phyloP scores from a whole-genome alignment of 2,329 filamentous ascomycete genomes.

The Botryotinia calthae region DNA sequence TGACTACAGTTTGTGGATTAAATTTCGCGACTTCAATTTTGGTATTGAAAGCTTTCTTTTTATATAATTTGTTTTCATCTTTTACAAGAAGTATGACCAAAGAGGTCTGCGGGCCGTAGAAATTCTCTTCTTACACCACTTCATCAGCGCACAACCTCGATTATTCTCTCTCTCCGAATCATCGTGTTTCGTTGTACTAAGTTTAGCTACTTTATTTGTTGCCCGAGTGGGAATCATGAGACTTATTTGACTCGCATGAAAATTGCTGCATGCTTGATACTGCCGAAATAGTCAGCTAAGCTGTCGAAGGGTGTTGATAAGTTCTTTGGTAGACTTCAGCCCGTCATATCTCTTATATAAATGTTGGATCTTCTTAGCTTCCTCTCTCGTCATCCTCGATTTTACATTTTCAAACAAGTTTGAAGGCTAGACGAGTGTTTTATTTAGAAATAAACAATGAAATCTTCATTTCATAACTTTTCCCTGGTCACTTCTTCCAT shows the following conservation, averaged over 20 bases:
- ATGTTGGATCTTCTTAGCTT: background rate
- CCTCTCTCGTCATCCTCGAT: background rate
- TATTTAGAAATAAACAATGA: accelerated
- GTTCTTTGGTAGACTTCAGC: background rate
- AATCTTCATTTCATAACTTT: background rate
- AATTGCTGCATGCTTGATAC: background rate
- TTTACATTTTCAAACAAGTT: background rate
- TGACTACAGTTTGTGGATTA: background rate
- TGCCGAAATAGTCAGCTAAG: background rate
- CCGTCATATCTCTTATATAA: background rate
- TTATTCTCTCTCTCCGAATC: background rate
- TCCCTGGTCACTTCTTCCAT: background rate
- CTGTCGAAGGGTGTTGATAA: background rate
- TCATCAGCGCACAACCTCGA: background rate
- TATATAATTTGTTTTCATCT: background rate
- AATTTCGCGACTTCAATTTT: background rate
- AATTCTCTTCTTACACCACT: constrained; percentile 5
- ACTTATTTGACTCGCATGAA: background rate
- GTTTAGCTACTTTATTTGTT: background rate
- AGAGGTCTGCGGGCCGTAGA: constrained; percentile 7
- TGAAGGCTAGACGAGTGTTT: background rate
- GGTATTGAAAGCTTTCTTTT: background rate
- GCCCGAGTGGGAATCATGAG: background rate
- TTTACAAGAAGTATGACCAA: background rate
- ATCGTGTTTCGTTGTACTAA: constrained; percentile 11